Percentiles rank a stretch among this genome's conserved stretches.
These are phyloP conservation scores for Choiromyces venosus DNA, from an alignment of 495 filamentous ascomycete genomes.

Conservation along the genomic window DNA sequence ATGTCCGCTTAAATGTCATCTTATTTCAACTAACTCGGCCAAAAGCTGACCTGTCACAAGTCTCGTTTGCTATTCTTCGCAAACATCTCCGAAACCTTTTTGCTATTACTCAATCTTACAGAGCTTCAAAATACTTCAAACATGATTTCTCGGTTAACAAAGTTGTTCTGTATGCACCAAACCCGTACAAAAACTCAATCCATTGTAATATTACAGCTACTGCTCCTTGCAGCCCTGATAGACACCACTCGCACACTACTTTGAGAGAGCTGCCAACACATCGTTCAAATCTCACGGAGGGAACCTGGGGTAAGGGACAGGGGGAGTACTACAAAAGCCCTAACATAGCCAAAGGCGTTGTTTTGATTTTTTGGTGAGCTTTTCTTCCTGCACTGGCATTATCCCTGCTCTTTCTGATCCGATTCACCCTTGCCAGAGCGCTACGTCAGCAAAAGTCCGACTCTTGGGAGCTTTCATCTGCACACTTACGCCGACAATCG, in stretches of 20 bases:
- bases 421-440: slow-evolving; percentile 21
- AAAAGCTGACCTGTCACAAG: slow-evolving; percentile 25
- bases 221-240: slow-evolving; percentile 30
- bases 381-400: neutral
- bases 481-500: slow-evolving; percentile 4
- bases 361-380: neutral
- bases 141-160: slow-evolving; percentile 59
- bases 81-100: slow-evolving; percentile 4
- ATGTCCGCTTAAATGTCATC: slow-evolving; percentile 23
- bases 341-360: neutral
- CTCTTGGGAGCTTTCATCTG: neutral
- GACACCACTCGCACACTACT: slow-evolving; percentile 5
- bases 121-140: slow-evolving; percentile 41
- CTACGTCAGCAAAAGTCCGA: slow-evolving; percentile 21
- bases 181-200: slow-evolving; percentile 50
- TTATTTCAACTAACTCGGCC: slow-evolving; percentile 10
- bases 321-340: slow-evolving; percentile 2
- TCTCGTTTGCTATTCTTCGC: neutral
- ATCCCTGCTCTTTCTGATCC: slow-evolving; percentile 5
- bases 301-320: slow-evolving; percentile 5
- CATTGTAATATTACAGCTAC: slow-evolving; percentile 43
- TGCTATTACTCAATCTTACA: neutral
- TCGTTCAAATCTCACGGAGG: slow-evolving; percentile 7
- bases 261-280: neutral
- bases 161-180: slow-evolving; percentile 50